Conservation (phyloP, 2,329 filamentous ascomycete genomes). For the Lachnellula subtilissima region DNA sequence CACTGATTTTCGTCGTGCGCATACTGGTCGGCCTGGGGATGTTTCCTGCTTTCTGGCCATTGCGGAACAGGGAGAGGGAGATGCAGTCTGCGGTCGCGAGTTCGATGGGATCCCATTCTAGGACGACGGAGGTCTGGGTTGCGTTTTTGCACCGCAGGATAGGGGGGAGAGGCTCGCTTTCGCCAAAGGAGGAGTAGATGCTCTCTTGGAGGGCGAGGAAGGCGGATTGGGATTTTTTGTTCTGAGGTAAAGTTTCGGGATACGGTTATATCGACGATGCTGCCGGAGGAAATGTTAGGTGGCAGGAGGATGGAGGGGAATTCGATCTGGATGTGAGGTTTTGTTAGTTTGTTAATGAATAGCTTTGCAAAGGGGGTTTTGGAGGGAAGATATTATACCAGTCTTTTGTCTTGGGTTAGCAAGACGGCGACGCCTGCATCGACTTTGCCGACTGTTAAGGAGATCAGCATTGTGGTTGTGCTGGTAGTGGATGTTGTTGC, state of each 20-base stretch:
- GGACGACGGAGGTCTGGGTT: constrained; percentile 95
- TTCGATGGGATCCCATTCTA: constrained; percentile 95
- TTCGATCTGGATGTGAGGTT: constrained; percentile 65
- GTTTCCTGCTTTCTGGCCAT: constrained; percentile 92
- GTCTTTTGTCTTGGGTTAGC: constrained; percentile 90
- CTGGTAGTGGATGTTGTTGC: constrained; percentile 3
- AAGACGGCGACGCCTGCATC: constrained; percentile 97
- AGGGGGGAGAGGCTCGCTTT: constrained; percentile 69
- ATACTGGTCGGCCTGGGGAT: constrained; percentile 85
- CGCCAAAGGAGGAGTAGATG: constrained; percentile 83
- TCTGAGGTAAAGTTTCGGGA: constrained; percentile 80
- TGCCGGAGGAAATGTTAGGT: constrained; percentile 89
- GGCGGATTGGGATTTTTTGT: constrained; percentile 61
- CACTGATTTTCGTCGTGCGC: constrained; percentile 94
- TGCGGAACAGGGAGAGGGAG: constrained; percentile 86
- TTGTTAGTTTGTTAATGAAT: constrained; percentile 21
- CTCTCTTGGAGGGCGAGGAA: constrained; percentile 85
- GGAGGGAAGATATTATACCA: constrained; percentile 55
- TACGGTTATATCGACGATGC: constrained; percentile 97
- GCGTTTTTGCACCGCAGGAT: constrained; percentile 89
- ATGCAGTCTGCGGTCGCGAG: constrained; percentile 89
- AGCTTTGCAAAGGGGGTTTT: background rate
- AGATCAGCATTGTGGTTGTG: constrained; percentile 73
- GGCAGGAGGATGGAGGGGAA: constrained; percentile 97
- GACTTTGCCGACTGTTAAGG: constrained; percentile 97